phyloP scores from a whole-genome alignment of 2,329 filamentous ascomycete genomes.

The Venturia nashicola region DNA sequence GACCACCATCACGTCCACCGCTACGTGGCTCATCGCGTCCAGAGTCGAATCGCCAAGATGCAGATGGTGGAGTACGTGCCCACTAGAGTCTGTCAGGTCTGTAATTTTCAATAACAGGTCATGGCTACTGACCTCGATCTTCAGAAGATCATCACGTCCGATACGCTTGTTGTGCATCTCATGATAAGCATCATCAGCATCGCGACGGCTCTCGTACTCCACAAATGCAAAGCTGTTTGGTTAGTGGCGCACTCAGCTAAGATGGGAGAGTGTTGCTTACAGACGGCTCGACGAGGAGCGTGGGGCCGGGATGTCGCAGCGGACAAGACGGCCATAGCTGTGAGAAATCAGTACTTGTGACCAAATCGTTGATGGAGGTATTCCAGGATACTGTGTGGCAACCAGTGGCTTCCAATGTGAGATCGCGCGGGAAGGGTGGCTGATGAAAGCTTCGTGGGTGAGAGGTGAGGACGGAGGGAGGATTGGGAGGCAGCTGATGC shows the following conservation, averaged over 20 bases:
- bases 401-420: background rate
- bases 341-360: conserved; percentile 2
- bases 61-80: conserved; percentile 94
- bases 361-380: conserved; percentile 1
- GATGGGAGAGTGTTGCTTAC: conserved; percentile 46
- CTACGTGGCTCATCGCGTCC: conserved; percentile 51
- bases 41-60: conserved; percentile 96
- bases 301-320: conserved; percentile 94
- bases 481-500: conserved; percentile 12
- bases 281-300: conserved; percentile 87
- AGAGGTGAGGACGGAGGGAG: conserved; percentile 9
- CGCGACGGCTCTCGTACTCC: conserved; percentile 95
- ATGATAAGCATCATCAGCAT: conserved; percentile 97
- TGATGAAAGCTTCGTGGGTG: conserved; percentile 10
- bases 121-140: conserved; percentile 69
- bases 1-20: conserved; percentile 43
- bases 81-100: conserved; percentile 46
- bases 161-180: conserved; percentile 99
- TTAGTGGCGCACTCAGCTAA: conserved; percentile 10
- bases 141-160: conserved; percentile 85
- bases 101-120: background rate
- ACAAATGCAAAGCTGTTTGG: conserved; percentile 81
- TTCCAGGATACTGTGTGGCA: background rate
- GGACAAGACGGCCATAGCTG: conserved; percentile 94
- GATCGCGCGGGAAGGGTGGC: background rate